Percentiles rank a stretch among this genome's conserved stretches.
Evolutionary conservation across 164 flowering plant genomes (phyloP).

Genomic region (Stephania cephalantha): DNA sequence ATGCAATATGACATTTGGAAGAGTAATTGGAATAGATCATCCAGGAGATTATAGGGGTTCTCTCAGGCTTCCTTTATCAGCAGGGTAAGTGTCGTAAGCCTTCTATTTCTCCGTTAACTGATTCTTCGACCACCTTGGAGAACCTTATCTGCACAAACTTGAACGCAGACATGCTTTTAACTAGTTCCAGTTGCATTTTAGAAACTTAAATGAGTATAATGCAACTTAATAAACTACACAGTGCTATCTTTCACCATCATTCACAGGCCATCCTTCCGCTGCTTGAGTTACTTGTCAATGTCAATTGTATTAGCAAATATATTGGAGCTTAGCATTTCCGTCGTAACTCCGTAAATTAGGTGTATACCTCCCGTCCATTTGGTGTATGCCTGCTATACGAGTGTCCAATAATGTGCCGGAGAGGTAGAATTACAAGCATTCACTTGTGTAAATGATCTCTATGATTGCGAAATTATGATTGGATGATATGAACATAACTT

Average conservation of each 20-base stretch:
- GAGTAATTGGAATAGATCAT: conserved; percentile 45
- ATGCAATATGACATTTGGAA: conserved; percentile 77
- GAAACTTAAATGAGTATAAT: background rate
- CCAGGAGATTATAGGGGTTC: conserved; percentile 77
- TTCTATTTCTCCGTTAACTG: background rate
- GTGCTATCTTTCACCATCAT: background rate
- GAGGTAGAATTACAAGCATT: no score
- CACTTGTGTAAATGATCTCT: no score
- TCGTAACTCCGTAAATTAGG: no score
- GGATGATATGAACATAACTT: background rate
- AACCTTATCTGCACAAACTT: background rate
- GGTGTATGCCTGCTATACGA: no score
- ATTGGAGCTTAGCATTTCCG: no score
- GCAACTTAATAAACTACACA: background rate
- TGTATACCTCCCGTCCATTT: no score
- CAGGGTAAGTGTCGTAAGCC: conserved; percentile 52
- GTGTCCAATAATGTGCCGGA: no score
- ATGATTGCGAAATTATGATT: no score
- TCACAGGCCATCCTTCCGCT: background rate
- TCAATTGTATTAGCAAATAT: background rate
- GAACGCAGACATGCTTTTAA: background rate
- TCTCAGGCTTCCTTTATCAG: conserved; percentile 57
- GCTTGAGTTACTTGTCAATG: background rate
- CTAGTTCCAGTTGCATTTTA: background rate
- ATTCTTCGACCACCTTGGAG: background rate